These are phyloP conservation scores for Quercus agrifolia DNA, from an alignment of 306 rosid genomes.

Conservation along the genomic window DNA sequence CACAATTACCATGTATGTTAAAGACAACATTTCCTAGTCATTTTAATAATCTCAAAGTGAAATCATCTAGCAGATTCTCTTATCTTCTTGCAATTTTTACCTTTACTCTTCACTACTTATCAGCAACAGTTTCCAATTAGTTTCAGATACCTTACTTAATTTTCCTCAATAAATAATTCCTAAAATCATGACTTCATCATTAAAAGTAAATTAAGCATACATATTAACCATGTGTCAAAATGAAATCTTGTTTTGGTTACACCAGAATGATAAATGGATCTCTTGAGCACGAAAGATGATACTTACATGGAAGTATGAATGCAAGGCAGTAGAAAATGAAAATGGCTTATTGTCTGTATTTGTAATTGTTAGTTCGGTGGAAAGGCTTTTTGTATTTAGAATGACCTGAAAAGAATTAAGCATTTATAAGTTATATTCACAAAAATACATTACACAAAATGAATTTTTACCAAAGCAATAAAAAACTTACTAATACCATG, in stretches of 20 bases:
- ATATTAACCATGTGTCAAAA: not conserved
- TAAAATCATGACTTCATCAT: no score
- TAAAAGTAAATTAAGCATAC: no score
- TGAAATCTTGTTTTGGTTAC: conserved; percentile 13
- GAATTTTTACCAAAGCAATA: not conserved
- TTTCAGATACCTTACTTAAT: conserved; percentile 15
- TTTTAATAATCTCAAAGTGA: not conserved
- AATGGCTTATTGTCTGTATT: conserved; percentile 81
- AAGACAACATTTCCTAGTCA: not conserved
- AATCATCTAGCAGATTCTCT: not conserved
- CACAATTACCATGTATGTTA: not conserved
- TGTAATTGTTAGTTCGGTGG: conserved; percentile 67
- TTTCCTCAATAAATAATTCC: no score
- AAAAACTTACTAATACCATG: not conserved
- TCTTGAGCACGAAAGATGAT: conserved; percentile 7
- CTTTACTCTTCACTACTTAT: not conserved
- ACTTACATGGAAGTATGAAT: conserved; percentile 84
- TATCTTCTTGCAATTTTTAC: not conserved
- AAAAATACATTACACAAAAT: not conserved
- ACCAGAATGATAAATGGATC: not conserved
- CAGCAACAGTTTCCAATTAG: not conserved
- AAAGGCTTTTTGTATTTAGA: conserved; percentile 61
- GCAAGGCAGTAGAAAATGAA: conserved; percentile 83
- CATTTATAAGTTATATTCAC: not conserved
- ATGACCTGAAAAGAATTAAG: conserved; percentile 52